Conservation (phyloP, 2,329 filamentous ascomycete species). For the Berkeleyomyces rouxiae region DNA sequence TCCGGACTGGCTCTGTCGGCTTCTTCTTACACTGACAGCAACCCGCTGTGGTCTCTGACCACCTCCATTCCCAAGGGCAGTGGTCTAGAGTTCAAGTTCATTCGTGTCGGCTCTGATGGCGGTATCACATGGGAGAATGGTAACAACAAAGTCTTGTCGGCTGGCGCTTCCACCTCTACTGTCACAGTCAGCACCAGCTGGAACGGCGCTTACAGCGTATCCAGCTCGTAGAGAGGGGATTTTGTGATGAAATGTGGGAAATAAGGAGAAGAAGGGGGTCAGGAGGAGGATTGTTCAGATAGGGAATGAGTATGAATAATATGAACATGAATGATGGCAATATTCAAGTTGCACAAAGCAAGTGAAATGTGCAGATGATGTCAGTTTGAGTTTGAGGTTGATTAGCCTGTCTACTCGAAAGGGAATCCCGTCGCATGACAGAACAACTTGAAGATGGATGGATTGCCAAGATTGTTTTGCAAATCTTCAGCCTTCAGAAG, state of each 20-base stretch:
- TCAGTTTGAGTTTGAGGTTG: not conserved
- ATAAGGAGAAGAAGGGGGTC: not conserved
- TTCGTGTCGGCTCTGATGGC: conserved; percentile 39
- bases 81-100: conserved; percentile 50
- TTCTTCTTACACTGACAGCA: conserved; percentile 37
- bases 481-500: too few relatives aligned
- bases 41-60: conserved; percentile 44
- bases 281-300: not conserved
- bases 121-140: conserved; percentile 48
- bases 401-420: too few relatives aligned
- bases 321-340: not conserved
- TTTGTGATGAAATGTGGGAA: not conserved
- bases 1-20: conserved; percentile 41
- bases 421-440: too few relatives aligned
- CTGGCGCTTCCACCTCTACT: conserved; percentile 18
- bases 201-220: conserved; percentile 17
- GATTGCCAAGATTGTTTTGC: too few relatives aligned
- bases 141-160: conserved; percentile 29
- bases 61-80: conserved; percentile 39
- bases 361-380: not conserved
- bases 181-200: conserved; percentile 21
- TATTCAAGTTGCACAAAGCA: not conserved
- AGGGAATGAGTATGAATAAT: not conserved
- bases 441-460: too few relatives aligned
- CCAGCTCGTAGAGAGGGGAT: not conserved